Evolutionary conservation across 805 yeast genomes (phyloP).

Genomic region (Zygosaccharomyces bisporus): DNA sequence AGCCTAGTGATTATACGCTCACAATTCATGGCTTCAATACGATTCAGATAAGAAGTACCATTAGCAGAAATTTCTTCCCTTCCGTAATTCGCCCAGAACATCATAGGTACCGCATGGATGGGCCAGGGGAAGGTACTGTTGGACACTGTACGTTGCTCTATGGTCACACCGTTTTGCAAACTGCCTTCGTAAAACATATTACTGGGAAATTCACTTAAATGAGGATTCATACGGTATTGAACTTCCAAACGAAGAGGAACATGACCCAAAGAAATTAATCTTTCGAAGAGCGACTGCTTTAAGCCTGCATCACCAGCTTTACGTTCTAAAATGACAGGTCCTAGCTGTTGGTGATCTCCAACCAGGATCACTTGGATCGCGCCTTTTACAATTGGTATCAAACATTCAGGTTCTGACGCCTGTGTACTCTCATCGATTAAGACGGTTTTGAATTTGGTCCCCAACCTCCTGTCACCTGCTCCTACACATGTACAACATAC

Average conservation of each 20-base stretch:
- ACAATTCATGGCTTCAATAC: conserved; percentile 86
- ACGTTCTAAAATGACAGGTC: conserved; percentile 81
- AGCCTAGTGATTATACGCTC: conserved; percentile 71
- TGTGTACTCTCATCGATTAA: conserved; percentile 92
- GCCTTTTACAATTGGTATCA: conserved; percentile 85
- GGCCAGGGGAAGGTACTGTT: conserved; percentile 88
- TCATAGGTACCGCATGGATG: conserved; percentile 77
- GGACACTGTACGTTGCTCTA: conserved; percentile 57
- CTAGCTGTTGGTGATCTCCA: conserved; percentile 95
- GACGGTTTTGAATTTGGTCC: conserved; percentile 65
- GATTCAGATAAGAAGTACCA: conserved; percentile 78
- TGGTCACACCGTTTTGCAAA: conserved; percentile 86
- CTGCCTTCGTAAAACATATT: conserved; percentile 92
- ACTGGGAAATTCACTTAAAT: conserved; percentile 79
- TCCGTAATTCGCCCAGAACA: conserved; percentile 91
- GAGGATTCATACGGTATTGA: conserved; percentile 94
- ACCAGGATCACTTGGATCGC: conserved; percentile 85
- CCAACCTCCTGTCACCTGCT: conserved; percentile 73
- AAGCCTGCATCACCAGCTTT: conserved; percentile 85
- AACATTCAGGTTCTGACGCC: conserved; percentile 87
- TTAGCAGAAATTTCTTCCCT: conserved; percentile 80
- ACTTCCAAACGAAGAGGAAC: conserved; percentile 83
- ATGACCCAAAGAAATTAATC: conserved; percentile 77
- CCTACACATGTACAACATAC: conserved; percentile 91
- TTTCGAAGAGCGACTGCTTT: conserved; percentile 80